These are phyloP conservation scores for Leishmania arabica DNA, from an alignment of 208 protist species.

Conservation along the genomic window DNA sequence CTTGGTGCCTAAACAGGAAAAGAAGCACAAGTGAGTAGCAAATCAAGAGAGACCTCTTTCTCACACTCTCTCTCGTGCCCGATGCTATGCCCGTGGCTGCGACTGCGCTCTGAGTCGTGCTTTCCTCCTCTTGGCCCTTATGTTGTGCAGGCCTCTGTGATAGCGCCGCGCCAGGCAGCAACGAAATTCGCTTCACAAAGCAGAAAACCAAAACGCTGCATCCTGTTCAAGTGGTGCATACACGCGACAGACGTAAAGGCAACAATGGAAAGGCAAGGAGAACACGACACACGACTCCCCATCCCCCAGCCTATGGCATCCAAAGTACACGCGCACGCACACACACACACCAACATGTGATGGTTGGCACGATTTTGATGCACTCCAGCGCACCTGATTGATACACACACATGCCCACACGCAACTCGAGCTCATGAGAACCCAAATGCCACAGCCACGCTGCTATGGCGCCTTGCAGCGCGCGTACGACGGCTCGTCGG, in stretches of 20 bases:
- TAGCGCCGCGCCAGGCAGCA: background rate
- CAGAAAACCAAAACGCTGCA: background rate
- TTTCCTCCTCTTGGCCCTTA: background rate
- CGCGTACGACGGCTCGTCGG: conserved; percentile 69
- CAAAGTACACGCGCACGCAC: background rate
- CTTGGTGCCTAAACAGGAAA: background rate
- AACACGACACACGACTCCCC: background rate
- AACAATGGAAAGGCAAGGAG: background rate
- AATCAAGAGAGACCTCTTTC: background rate
- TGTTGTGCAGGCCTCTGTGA: background rate
- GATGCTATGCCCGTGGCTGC: background rate
- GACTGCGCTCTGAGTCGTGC: too few species aligned
- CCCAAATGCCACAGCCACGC: background rate
- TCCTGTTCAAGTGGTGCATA: background rate
- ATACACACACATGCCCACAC: background rate
- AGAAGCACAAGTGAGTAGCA: background rate
- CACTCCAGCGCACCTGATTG: conserved; percentile 2
- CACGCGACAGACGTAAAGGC: background rate
- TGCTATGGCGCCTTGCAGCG: conserved; percentile 33
- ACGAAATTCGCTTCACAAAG: background rate
- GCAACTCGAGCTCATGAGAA: background rate
- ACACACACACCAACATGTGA: background rate
- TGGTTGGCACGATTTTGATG: background rate
- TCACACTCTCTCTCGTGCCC: background rate
- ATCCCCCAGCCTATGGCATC: background rate